A percentile compares a stretch with the other conserved stretches of the same genome.
Conservation (phyloP, 1,284 basidiomycete genomes). For the Ustilago esculenta region DNA sequence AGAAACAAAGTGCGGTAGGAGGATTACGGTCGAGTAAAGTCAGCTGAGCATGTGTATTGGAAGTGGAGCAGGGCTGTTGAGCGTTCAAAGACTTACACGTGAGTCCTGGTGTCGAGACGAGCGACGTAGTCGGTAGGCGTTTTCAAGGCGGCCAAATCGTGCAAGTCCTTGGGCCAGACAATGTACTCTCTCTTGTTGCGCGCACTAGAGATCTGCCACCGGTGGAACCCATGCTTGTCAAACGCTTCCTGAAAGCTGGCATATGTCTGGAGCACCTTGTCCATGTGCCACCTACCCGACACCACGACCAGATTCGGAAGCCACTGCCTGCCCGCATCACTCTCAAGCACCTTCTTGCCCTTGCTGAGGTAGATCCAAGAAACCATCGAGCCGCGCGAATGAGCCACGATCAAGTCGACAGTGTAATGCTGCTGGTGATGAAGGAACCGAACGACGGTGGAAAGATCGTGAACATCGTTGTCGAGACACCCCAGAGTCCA, state of each 20-base stretch:
- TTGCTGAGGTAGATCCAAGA: conserved; percentile 32
- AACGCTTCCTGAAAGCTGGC: conserved; percentile 16
- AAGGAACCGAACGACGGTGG: conserved; percentile 21
- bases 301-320: conserved; percentile 17
- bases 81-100: conserved; percentile 21
- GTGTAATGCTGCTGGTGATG: conserved; percentile 7
- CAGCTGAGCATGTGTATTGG: neutral
- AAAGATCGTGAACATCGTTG: conserved; percentile 33
- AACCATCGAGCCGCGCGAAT: conserved; percentile 29
- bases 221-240: conserved; percentile 37
- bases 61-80: too few relatives aligned
- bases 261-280: conserved; percentile 12
- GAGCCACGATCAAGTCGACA: conserved; percentile 25
- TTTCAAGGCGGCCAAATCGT: conserved; percentile 23
- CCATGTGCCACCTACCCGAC: conserved; percentile 24
- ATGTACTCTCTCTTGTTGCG: conserved; percentile 35
- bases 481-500: conserved; percentile 26
- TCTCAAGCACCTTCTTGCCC: conserved; percentile 1
- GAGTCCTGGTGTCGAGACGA: conserved; percentile 16
- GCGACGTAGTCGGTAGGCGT: conserved; percentile 17
- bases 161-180: conserved; percentile 35
- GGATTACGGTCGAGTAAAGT: neutral
- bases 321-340: neutral
- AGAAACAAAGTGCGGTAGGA: neutral
- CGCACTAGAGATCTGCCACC: conserved; percentile 48